Base-by-base conservation (phyloP, 2,329 filamentous ascomycete genomes). In the Aspergillus terreus region DNA sequence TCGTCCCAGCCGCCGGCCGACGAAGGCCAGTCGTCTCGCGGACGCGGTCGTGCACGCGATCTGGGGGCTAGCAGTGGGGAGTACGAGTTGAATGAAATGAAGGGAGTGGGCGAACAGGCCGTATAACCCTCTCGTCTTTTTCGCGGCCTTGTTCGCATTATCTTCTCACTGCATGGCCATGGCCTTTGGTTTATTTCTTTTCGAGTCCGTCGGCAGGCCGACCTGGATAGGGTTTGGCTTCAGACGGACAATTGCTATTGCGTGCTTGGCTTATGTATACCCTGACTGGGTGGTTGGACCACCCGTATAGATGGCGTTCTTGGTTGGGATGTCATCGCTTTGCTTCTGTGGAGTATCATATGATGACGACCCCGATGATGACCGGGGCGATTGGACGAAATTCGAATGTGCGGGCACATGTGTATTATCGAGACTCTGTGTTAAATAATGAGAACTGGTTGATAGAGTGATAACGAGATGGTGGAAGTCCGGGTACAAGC, bases 71-170 rank as follows among this genome's bases (percentile, higher is more conserved):
- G 52, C n/a, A 47, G 49, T 30, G 52, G 44, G 41, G 68, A 70
- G 42, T 71, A 69, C 53, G 68, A 71, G 52, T 62, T 71, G 68
- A 55, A 61, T 35, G 57, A 62, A 19, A 61, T 71, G 63, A 71
- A 68, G 46, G 59, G 59, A 15, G 53, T 52, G 12, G 64, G 60
- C 21, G 65, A 66, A 36, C 60, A 57, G 44, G 62, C 63, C 50
- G 65, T 65, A 61, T 71, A 61, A 63, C 45, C 7, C 42, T 33
- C 30, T 36, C 23, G 35, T 44, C n/a, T 25, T n/a, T 35, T 51
- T 40, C 56, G 38, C 35, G 21, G 19, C 38, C 23, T 44, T 43
- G 43, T 46, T 51, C 25, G 27, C 10, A 15, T 51, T 52, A 44
- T 48, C 36, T n/a, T n/a, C 47, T 50, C 52, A 11, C 23, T 49